Evolutionary conservation across 306 rosid species (phyloP).

Genomic region (Rosa rugosa): DNA sequence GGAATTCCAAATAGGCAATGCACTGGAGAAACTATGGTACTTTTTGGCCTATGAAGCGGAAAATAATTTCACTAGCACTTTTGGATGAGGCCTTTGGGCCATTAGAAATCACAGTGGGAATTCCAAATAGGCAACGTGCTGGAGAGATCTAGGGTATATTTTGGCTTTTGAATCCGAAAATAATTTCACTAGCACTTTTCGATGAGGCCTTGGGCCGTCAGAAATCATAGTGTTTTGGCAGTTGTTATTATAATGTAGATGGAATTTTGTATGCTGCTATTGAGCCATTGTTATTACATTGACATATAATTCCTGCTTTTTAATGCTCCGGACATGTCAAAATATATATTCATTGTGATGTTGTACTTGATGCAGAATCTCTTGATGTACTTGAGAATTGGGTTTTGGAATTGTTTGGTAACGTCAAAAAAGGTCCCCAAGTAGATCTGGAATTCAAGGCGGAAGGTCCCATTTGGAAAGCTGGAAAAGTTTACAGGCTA

Average conservation of each 20-base stretch:
- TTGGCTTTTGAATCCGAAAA: not conserved
- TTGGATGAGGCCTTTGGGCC: not conserved
- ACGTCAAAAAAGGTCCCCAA: constrained; percentile 63
- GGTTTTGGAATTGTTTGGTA: constrained; percentile 76
- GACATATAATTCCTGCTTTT: not conserved
- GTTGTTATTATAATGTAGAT: not conserved
- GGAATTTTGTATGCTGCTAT: not conserved
- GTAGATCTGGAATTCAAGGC: constrained; percentile 53
- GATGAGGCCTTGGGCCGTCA: not conserved
- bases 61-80: not conserved
- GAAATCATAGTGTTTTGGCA: not conserved
- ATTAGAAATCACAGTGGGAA: not conserved
- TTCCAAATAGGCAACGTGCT: not conserved
- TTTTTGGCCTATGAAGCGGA: not conserved
- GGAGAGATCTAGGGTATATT: not conserved
- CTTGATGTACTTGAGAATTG: constrained; percentile 89
- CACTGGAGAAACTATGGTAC: not conserved
- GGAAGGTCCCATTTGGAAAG: constrained; percentile 83
- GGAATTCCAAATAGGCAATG: not conserved
- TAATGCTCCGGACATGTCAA: not conserved
- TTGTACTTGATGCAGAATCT: constrained; percentile 59
- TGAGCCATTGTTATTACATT: not conserved
- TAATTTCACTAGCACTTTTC: not conserved
- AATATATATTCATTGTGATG: constrained; percentile 11
- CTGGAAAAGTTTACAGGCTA: constrained; percentile 73